Evolutionary conservation across 1,284 basidiomycete genomes (phyloP).

Genomic region (Heterobasidion occidentale): DNA sequence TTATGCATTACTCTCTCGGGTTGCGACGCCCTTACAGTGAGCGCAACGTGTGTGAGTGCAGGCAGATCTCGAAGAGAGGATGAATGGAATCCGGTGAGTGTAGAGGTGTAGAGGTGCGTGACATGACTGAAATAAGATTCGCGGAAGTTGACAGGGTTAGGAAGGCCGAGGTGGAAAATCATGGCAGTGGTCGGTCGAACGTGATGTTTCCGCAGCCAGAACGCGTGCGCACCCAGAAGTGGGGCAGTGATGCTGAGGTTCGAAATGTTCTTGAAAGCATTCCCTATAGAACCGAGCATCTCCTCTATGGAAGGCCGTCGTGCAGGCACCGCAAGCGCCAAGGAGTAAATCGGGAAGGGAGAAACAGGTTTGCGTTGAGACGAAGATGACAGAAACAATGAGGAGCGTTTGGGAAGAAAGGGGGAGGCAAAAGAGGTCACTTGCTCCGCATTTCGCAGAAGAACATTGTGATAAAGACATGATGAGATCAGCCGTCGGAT

Average conservation of each 20-base stretch:
- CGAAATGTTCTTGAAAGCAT: conserved; percentile 4
- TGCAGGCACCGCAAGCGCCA: conserved; percentile 11
- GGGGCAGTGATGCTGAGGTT: conserved; percentile 12
- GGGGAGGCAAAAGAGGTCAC: conserved; percentile 10
- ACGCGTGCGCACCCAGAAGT: conserved; percentile 10
- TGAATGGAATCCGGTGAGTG: conserved; percentile 10
- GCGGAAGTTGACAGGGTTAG: conserved; percentile 9
- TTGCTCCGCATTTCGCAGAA: conserved; percentile 11
- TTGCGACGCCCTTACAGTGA: conserved; percentile 8
- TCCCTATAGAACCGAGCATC: conserved; percentile 5
- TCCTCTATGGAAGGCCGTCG: conserved; percentile 11
- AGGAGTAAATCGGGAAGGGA: conserved; percentile 6
- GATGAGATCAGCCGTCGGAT: conserved; percentile 12
- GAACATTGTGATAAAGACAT: conserved; percentile 9
- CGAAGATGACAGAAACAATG: neutral
- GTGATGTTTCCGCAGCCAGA: conserved; percentile 10
- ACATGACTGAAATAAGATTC: conserved; percentile 9
- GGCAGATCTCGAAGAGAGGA: conserved; percentile 7
- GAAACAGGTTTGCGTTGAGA: neutral
- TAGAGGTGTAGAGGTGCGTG: conserved; percentile 12
- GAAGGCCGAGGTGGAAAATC: conserved; percentile 12
- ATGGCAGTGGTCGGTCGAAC: conserved; percentile 10
- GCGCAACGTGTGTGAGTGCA: conserved; percentile 10
- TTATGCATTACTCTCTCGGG: conserved; percentile 3
- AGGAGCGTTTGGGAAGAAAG: conserved; percentile 5